These are phyloP conservation scores for Teratosphaeria gauchensis DNA, from an alignment of 2,329 filamentous ascomycete genomes.

Conservation along the genomic window DNA sequence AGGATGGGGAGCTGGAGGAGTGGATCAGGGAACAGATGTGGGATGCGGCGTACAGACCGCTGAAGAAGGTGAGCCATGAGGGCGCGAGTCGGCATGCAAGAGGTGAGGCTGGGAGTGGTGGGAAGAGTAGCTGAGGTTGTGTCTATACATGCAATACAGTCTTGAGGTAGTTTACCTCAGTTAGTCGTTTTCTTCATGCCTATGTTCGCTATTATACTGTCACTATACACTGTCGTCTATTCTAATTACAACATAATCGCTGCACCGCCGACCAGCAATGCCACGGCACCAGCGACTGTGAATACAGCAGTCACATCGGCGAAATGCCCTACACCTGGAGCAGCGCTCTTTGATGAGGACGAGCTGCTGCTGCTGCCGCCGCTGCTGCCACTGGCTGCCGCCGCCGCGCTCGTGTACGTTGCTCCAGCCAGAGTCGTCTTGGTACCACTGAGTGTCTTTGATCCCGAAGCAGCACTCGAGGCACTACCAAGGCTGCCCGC, in stretches of 20 bases:
- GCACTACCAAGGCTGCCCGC: not conserved
- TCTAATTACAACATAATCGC: not conserved
- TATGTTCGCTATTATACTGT: not conserved
- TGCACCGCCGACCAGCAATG: not conserved
- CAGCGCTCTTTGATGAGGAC: not conserved
- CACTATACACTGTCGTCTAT: not conserved
- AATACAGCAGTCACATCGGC: not conserved
- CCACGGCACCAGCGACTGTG: not conserved
- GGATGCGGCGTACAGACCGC: conserved; percentile 57
- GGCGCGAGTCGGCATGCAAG: not conserved
- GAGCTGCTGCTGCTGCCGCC: not conserved
- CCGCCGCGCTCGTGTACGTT: not conserved
- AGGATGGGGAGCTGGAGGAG: conserved; percentile 48
- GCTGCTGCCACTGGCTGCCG: not conserved
- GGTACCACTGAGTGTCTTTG: not conserved
- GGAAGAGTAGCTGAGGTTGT: not conserved
- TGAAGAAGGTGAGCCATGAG: conserved; percentile 43
- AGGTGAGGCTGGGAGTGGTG: conserved; percentile 6
- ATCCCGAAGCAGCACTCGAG: not conserved
- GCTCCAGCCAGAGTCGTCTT: not conserved
- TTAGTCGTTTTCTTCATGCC: not conserved
- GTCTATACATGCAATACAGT: not conserved
- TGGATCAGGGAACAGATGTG: conserved; percentile 78
- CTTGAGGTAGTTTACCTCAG: not conserved
- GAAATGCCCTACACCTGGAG: not conserved